phyloP scores from a whole-genome alignment of 176 grass and related monocot species.

The Miscanthus lutarioriparius region DNA sequence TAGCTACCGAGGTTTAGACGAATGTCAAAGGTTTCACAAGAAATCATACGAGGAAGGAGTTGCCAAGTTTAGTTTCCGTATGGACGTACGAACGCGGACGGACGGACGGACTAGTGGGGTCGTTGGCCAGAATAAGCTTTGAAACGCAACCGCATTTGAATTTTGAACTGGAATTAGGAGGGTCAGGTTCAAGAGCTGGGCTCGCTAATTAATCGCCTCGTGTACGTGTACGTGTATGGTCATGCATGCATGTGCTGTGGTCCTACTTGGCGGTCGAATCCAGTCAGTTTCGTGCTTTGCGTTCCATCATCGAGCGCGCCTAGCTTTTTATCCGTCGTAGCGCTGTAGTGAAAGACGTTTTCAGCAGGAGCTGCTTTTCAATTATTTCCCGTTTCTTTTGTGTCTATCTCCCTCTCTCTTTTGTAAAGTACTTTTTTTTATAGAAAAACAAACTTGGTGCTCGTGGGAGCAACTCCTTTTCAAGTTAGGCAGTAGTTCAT shows the following conservation, averaged over 20 bases:
- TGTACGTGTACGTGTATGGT: not conserved
- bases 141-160: slow-evolving; percentile 26
- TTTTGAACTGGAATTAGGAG: slow-evolving; percentile 15
- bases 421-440: not conserved
- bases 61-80: not conserved
- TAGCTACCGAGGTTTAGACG: not conserved
- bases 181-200: not conserved
- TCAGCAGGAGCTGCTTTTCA: not conserved
- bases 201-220: not conserved
- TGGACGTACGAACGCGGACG: slow-evolving; percentile 5
- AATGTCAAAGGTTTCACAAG: not conserved
- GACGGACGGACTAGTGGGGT: not conserved
- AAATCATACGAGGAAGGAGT: not conserved
- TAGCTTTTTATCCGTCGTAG: not conserved
- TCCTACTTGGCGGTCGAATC: not conserved
- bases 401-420: not conserved
- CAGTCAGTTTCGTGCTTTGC: not conserved
- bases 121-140: not conserved
- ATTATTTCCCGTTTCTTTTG: not conserved
- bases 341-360: slow-evolving; percentile 8
- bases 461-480: not conserved
- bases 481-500: slow-evolving; percentile 31
- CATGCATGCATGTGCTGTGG: not conserved
- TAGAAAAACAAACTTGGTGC: slow-evolving; percentile 4
- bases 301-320: not conserved